Percentiles rank a stretch among this genome's conserved stretches.
Conservation (phyloP, 2,329 filamentous ascomycete species). For the Exophiala oligosperma region DNA sequence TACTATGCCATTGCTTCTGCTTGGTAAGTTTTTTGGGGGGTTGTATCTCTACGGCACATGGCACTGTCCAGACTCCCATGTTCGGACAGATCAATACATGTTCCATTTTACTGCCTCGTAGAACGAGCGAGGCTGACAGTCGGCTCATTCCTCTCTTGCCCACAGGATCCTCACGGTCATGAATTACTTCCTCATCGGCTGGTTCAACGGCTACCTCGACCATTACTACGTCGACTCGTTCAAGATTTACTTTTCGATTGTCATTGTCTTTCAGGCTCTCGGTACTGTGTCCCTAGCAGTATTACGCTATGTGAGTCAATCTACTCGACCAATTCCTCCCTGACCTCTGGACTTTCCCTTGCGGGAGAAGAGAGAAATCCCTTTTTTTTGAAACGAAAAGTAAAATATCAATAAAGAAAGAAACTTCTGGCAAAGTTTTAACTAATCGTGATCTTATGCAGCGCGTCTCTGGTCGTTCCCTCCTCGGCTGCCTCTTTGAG, state of each 20-base stretch:
- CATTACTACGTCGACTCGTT: conserved; percentile 68
- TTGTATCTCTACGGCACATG: no score
- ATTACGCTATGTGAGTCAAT: conserved; percentile 52
- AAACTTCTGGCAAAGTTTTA: no score
- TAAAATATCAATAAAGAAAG: no score
- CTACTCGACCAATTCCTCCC: background rate
- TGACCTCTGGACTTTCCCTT: no score
- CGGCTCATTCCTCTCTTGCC: background rate
- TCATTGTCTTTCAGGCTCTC: conserved; percentile 60
- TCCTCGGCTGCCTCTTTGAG: conserved; percentile 53
- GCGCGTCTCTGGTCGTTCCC: conserved; percentile 54
- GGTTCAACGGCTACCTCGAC: conserved; percentile 66
- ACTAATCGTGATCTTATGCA: background rate
- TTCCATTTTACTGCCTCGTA: no score
- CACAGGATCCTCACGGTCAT: conserved; percentile 55
- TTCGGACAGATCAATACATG: no score
- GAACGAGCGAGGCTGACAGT: no score
- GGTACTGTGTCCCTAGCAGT: conserved; percentile 59
- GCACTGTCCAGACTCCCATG: no score
- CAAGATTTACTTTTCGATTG: conserved; percentile 60
- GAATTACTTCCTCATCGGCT: conserved; percentile 71
- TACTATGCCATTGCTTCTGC: conserved; percentile 68
- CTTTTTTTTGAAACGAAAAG: no score
- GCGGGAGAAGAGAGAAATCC: no score
- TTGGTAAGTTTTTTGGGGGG: conserved; percentile 37